A percentile compares a stretch with the other conserved stretches of the same genome.
Conservation (phyloP, 2,329 filamentous ascomycete genomes). For the Exophiala lecanii-corni region DNA sequence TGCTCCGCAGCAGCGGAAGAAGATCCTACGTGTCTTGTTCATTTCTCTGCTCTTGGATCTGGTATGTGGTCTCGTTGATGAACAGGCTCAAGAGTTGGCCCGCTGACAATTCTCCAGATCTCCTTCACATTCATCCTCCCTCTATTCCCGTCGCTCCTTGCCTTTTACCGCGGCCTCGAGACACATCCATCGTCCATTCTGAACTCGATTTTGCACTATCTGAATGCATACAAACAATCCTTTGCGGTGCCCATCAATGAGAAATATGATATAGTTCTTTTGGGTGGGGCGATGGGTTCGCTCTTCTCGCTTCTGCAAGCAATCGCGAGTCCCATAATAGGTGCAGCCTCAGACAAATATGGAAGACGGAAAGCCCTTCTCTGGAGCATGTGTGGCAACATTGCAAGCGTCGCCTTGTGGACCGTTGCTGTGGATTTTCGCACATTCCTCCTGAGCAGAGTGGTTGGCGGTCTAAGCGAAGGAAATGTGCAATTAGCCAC, state of each 20-base stretch:
- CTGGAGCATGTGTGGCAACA: constrained; percentile 88
- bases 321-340: constrained; percentile 86
- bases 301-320: constrained; percentile 92
- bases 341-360: constrained; percentile 78
- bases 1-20: constrained; percentile 55
- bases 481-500: constrained; percentile 95
- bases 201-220: constrained; percentile 69
- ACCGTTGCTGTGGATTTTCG: constrained; percentile 89
- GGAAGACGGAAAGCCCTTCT: constrained; percentile 83
- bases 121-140: constrained; percentile 98
- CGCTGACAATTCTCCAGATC: constrained; percentile 54
- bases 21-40: constrained; percentile 81
- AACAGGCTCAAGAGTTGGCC: not conserved
- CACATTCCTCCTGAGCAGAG: constrained; percentile 86
- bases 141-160: constrained; percentile 88
- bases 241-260: constrained; percentile 92
- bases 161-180: constrained; percentile 90
- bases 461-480: constrained; percentile 90
- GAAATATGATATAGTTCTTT: constrained; percentile 91
- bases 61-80: constrained; percentile 48
- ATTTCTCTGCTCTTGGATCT: constrained; percentile 84
- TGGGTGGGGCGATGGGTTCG: constrained; percentile 89
- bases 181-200: constrained; percentile 61
- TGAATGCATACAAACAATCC: constrained; percentile 91
- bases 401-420: constrained; percentile 90